phyloP scores from a whole-genome alignment of 1,284 basidiomycete genomes.

The Puccinia brachypodii region DNA sequence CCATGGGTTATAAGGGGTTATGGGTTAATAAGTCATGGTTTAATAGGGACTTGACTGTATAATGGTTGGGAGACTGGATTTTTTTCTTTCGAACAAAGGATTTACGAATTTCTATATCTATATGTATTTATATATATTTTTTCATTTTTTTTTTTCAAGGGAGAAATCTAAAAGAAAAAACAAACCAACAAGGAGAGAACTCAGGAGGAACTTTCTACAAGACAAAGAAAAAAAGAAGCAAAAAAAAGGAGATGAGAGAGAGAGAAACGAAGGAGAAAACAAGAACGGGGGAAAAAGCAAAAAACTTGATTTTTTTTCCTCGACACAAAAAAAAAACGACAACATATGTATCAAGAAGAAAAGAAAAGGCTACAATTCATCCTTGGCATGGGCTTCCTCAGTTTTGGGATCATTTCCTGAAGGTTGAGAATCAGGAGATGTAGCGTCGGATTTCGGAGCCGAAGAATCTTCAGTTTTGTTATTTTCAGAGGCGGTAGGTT shows the following conservation, averaged over 20 bases:
- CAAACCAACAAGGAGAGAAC: not conserved
- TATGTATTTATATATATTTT: not conserved
- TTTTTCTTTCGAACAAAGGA: too few species aligned
- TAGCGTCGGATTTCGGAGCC: not conserved
- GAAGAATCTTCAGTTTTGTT: not conserved
- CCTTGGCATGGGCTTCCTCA: slow-evolving; percentile 19
- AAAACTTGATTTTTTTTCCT: not conserved
- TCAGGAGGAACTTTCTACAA: not conserved
- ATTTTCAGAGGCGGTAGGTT: slow-evolving; percentile 16
- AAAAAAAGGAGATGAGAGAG: not conserved
- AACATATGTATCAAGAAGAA: slow-evolving; percentile 7
- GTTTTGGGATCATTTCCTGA: not conserved
- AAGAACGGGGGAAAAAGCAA: not conserved
- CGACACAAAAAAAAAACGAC: not conserved
- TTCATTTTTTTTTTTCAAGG: not conserved
- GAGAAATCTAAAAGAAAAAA: not conserved
- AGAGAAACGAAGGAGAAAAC: not conserved
- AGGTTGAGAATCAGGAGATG: not conserved
- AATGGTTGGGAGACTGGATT: too few species aligned
- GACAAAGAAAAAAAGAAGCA: not conserved
- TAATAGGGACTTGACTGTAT: too few species aligned
- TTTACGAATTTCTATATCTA: not conserved
- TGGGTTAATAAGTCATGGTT: too few species aligned
- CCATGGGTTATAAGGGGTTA: too few species aligned
- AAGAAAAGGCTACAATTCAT: slow-evolving; percentile 15